Conservation (phyloP, 805 yeast genomes). For the Priceomyces fermenticarens region DNA sequence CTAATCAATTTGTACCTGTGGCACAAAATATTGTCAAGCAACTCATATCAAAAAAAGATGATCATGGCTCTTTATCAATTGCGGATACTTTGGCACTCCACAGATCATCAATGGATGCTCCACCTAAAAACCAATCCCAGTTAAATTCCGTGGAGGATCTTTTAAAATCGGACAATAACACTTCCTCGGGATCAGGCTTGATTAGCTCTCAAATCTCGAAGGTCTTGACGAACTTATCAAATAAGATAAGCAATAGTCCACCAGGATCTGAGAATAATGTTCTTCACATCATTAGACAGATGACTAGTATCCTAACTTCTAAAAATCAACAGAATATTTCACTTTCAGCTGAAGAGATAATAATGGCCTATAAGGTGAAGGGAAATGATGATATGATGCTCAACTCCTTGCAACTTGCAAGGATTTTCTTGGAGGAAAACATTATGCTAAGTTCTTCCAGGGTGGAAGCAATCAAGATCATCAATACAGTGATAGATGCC, state of each 20-base stretch:
- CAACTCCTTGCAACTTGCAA: slow-evolving; percentile 30
- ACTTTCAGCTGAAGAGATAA: slow-evolving; percentile 17
- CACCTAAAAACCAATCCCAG: slow-evolving; percentile 26
- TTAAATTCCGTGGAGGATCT: slow-evolving; percentile 25
- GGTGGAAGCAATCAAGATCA: slow-evolving; percentile 18
- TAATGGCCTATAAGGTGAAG: slow-evolving; percentile 18
- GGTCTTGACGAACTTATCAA: slow-evolving; percentile 30
- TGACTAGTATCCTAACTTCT: slow-evolving; percentile 32
- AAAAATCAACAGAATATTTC: slow-evolving; percentile 11
- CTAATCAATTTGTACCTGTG: slow-evolving; percentile 5
- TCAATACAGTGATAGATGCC: slow-evolving; percentile 21
- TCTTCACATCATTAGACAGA: slow-evolving; percentile 35
- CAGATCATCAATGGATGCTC: slow-evolving; percentile 40
- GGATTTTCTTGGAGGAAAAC: slow-evolving; percentile 21
- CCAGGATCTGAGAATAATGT: slow-evolving; percentile 23
- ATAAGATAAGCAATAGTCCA: slow-evolving; percentile 23
- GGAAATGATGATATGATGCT: slow-evolving; percentile 23
- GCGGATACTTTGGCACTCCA: slow-evolving; percentile 60
- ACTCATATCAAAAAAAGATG: slow-evolving; percentile 6
- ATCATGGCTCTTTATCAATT: slow-evolving; percentile 39
- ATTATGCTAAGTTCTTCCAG: slow-evolving; percentile 9
- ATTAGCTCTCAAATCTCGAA: slow-evolving; percentile 30
- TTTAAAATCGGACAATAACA: slow-evolving; percentile 12
- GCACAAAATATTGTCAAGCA: slow-evolving; percentile 10
- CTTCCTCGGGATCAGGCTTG: slow-evolving; percentile 2